Evolutionary conservation across 1,139 yeast genomes (phyloP).

Genomic region (Yamadazyma taylorii): DNA sequence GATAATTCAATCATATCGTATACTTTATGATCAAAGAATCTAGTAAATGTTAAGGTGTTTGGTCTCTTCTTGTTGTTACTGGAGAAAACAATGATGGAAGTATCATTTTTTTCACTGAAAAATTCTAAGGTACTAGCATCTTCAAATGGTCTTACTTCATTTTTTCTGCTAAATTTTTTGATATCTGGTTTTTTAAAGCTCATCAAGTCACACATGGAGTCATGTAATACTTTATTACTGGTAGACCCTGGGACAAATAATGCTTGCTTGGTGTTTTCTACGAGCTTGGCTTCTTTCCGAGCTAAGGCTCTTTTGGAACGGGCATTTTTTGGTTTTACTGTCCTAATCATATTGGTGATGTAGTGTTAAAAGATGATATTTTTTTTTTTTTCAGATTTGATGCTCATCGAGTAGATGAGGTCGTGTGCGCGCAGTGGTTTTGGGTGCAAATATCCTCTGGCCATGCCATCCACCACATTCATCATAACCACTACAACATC

Average conservation of each 20-base stretch:
- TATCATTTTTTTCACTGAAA: conserved; percentile 90
- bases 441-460: conserved; percentile 2
- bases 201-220: conserved; percentile 85
- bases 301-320: conserved; percentile 95
- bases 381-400: neutral
- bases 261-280: conserved; percentile 88
- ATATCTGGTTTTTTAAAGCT: conserved; percentile 90
- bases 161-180: conserved; percentile 84
- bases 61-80: conserved; percentile 90
- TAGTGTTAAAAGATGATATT: conserved; percentile 3
- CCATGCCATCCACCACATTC: too few species aligned
- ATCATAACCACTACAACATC: too few species aligned
- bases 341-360: conserved; percentile 12
- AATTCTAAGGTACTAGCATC: conserved; percentile 86
- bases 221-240: conserved; percentile 77
- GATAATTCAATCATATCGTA: conserved; percentile 94
- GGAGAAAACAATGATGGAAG: conserved; percentile 80
- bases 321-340: conserved; percentile 77
- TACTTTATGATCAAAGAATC: conserved; percentile 87
- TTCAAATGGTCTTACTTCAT: conserved; percentile 90
- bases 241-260: conserved; percentile 89
- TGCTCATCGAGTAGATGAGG: too few species aligned
- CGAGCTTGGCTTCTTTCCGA: conserved; percentile 81
- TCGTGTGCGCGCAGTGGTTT: neutral
- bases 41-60: conserved; percentile 79